Conservation (phyloP, 2,329 filamentous ascomycete species). For the Aspergillus fijiensis region DNA sequence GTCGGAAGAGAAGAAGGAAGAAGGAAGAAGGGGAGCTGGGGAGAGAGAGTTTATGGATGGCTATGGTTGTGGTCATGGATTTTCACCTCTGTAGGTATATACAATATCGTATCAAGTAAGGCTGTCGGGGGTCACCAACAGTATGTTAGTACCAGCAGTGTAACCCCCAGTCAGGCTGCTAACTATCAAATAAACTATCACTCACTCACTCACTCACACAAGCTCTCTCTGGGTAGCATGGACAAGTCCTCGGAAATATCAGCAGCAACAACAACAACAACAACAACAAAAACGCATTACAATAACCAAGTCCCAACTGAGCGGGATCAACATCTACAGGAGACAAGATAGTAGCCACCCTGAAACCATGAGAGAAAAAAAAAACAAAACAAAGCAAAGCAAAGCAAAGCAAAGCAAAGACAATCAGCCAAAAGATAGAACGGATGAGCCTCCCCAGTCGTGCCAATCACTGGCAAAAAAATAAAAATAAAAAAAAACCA, state of each 20-base stretch:
- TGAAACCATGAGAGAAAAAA: not conserved
- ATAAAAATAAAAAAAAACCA: conserved; percentile 7
- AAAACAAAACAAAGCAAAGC: not conserved
- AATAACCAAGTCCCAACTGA: not conserved
- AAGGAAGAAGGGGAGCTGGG: no score
- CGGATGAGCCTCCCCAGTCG: not conserved
- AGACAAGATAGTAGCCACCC: not conserved
- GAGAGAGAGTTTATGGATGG: no score
- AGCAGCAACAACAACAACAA: no score
- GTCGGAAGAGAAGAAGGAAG: no score
- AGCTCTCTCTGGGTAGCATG: not conserved
- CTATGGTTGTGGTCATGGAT: no score
- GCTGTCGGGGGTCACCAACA: not conserved
- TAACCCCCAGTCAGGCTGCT: not conserved
- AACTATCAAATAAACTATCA: no score
- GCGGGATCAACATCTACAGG: not conserved
- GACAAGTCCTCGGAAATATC: no score
- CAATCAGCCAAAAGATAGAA: not conserved
- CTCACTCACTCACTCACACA: not conserved
- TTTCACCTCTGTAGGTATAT: no score
- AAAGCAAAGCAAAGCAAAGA: not conserved
- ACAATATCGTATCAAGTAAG: not conserved
- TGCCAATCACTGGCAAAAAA: conserved; percentile 6
- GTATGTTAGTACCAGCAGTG: not conserved
- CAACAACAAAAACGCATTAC: not conserved